Evolutionary conservation across 106 monocot species (phyloP), one percentile per base, ranked within the genome.

Genomic region (Phalaenopsis equestris): DNA sequence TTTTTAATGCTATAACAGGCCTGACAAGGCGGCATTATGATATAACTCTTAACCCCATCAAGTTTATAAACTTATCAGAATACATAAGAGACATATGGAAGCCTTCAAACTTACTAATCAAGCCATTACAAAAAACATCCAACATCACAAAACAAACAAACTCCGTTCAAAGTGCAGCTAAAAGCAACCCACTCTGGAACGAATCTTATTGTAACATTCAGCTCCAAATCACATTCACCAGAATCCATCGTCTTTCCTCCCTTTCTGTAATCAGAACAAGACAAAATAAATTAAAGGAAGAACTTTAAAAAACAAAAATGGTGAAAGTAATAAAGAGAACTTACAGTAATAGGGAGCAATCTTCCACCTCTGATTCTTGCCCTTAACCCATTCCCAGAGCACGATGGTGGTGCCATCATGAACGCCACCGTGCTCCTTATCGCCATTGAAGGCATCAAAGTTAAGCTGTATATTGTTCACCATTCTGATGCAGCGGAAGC

Each of bases 321-420:
- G 56, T 15, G 8, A 19, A 19, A 58, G 57, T 18, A n/a, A 58
- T 9, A 12, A 36, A 37, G 11, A 38, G 38, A 39, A 74, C 74
- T 74, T 45, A 74, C 74, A 74, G 41, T 74, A 76, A 41, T 82
- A 84, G 3, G 89, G 89, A 41, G 43, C 72, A 23, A 89, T 86
- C 86, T 89, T 89, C 89, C 89, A 89, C 68, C 86, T 76, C 79
- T 89, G 89, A 83, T 89, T 89, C 68, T 86, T 86, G 1, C 86
- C 86, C 77, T 89, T 80, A 57, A 76, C 49, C 89, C 89, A 89
- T 79, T 89, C 84, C 77, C 81, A 89, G 24, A 89, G 86, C 56
- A 86, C 89, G 36, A 89, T 64, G 17, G 57, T 75, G 77, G 86
- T 89, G 75, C 89, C 89, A 17, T 89, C 89, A 12, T 81, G 84